phyloP scores from a whole-genome alignment of 2,329 filamentous ascomycete genomes.

The Lachnellula arida region DNA sequence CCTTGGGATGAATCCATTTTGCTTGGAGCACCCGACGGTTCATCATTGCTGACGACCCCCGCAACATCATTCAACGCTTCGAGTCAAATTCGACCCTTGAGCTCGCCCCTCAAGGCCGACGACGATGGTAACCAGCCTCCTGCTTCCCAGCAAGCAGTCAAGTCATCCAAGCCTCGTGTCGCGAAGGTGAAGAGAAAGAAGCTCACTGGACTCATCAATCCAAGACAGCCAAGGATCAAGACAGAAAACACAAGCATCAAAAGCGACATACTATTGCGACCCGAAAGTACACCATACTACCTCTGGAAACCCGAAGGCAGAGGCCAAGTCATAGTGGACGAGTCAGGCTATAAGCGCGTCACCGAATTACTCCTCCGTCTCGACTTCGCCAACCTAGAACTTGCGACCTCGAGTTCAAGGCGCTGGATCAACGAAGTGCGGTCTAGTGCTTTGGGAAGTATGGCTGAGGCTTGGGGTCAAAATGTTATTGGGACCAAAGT shows the following conservation, averaged over 20 bases:
- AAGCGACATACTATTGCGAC: conserved; percentile 45
- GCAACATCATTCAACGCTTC: conserved; percentile 22
- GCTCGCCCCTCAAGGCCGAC: conserved; percentile 7
- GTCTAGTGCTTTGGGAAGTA: conserved; percentile 32
- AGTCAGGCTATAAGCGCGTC: conserved; percentile 61
- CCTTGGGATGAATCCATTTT: conserved; percentile 1
- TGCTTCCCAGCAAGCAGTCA: conserved; percentile 6
- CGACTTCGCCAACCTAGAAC: conserved; percentile 63
- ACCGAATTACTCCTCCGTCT: conserved; percentile 67
- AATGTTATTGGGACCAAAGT: conserved; percentile 43
- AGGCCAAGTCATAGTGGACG: conserved; percentile 59
- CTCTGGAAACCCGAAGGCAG: conserved; percentile 59
- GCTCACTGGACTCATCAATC: conserved; percentile 55
- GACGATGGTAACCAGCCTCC: not conserved
- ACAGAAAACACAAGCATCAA: conserved; percentile 41
- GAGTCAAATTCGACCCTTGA: conserved; percentile 12
- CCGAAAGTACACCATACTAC: conserved; percentile 57
- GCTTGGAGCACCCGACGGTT: not conserved
- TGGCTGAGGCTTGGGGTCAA: conserved; percentile 46
- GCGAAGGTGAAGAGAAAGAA: conserved; percentile 47
- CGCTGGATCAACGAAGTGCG: conserved; percentile 68
- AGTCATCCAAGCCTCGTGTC: conserved; percentile 3
- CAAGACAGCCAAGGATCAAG: conserved; percentile 63
- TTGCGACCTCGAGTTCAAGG: conserved; percentile 59
- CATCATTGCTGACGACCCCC: conserved; percentile 9